Evolutionary conservation across 345 rosid genomes (phyloP), one percentile per base, ranked within the genome.

Genomic region (Pugionium dolabratum): DNA sequence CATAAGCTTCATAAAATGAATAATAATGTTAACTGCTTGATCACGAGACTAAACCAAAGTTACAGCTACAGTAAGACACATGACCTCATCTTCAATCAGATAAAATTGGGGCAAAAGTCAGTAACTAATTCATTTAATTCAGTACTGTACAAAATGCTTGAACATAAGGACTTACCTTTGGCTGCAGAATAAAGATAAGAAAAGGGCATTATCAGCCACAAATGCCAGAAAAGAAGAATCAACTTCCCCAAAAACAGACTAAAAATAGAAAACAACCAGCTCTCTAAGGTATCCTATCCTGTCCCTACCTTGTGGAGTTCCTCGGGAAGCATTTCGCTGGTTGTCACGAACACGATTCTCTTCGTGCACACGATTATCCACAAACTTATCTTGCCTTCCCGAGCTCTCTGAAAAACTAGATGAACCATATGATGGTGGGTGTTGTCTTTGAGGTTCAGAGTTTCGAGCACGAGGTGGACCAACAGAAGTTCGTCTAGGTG

Each of bases 291-390:
- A 82, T 83, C 86, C 90, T 83, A 88, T 75, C 85, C 83, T 75
- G 78, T 81, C 78, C 99, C 97, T 94, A 91, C 99, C 99, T 94
- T 90, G 99, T 74, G 97, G 96, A 75, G 96, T 88, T 84, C 75
- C 83, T 78, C 86, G 86, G 63, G 91, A 63, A 54, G 86, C 69
- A 74, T 78, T 94, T 58, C 82, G 88, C 47, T 79, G 69, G 79
- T 85, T 89, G 71, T 84, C 90, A 55, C 84, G 91, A 59, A 56
- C 34, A 64, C 62, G 76, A 32, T 35, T 66, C 51, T 86, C 91
- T 64, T 84, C 87, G 6, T 80, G 91, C 51, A 82, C 77, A 71
- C 81, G 82, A 58, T 86, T 87, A 68, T 85, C 96, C 57, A 50
- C 66, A 51, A 78, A 79, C 86, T 82, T 90, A 70, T 90, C 91